A percentile compares a stretch with the other conserved stretches of the same genome.
Conservation (phyloP, 1,284 basidiomycete genomes). For the Phylloporus sp. region DNA sequence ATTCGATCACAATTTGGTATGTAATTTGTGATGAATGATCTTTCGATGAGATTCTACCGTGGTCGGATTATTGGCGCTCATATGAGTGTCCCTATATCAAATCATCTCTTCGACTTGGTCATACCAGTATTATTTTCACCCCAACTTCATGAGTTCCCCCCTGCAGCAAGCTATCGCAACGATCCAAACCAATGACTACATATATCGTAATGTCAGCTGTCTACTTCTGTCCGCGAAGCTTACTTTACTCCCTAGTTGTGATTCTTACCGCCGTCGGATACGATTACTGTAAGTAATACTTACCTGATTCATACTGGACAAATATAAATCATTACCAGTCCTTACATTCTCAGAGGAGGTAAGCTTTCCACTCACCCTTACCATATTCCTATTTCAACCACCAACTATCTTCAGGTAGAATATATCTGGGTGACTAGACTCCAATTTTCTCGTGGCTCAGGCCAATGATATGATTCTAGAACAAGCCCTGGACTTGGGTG, state of each 20-base stretch:
- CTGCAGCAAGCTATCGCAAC: neutral
- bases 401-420: neutral
- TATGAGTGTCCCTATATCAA: too few species aligned
- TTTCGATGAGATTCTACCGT: too few species aligned
- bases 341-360: neutral
- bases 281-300: neutral
- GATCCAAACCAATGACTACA: neutral
- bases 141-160: neutral
- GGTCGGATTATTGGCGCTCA: too few species aligned
- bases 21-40: too few species aligned
- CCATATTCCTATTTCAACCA: neutral
- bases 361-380: too few species aligned
- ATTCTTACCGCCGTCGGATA: neutral
- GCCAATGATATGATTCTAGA: neutral
- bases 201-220: neutral
- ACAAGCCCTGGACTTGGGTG: conserved; percentile 1
- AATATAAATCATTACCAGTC: neutral
- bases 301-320: neutral
- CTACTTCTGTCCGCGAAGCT: neutral
- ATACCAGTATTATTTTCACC: neutral
- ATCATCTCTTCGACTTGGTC: too few species aligned
- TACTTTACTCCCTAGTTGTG: neutral
- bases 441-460: neutral
- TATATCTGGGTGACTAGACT: conserved; percentile 4
- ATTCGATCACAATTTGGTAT: too few species aligned